A percentile compares a stretch with the other conserved stretches of the same genome.
phyloP scores from a whole-genome alignment of 2,329 filamentous ascomycete genomes.

The Venturia asperata region DNA sequence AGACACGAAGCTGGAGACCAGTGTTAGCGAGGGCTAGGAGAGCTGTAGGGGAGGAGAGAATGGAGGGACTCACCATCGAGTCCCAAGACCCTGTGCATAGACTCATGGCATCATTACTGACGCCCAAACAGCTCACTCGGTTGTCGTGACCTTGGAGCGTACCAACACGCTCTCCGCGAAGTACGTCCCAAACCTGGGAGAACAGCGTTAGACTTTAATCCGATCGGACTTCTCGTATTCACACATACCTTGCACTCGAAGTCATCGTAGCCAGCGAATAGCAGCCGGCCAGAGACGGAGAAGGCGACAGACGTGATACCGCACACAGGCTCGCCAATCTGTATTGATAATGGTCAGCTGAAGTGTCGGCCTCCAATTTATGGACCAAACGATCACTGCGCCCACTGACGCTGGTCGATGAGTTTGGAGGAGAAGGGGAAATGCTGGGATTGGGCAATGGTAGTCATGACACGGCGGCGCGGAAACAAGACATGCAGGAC shows the following conservation, averaged over 20 bases:
- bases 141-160: constrained; percentile 97
- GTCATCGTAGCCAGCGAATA: constrained; percentile 97
- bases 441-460: background rate
- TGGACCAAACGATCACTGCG: background rate
- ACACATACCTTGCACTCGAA: constrained; percentile 95
- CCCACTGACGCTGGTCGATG: background rate
- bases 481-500: background rate
- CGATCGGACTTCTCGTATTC: background rate
- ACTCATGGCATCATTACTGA: constrained; percentile 98
- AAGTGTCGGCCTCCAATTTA: background rate
- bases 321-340: constrained; percentile 96
- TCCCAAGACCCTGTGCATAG: constrained; percentile 99
- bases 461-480: background rate
- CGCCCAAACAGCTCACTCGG: constrained; percentile 94
- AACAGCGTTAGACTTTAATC: background rate
- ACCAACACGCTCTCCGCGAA: constrained; percentile 92
- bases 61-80: constrained; percentile 70
- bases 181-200: constrained; percentile 87
- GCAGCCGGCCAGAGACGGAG: constrained; percentile 86
- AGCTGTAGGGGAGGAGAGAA: constrained; percentile 12
- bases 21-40: constrained; percentile 9
- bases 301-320: constrained; percentile 98
- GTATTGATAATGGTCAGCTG: background rate
- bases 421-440: background rate
- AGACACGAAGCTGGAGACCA: constrained; percentile 41